Percentiles rank a stretch among this genome's conserved stretches.
phyloP scores from a whole-genome alignment of 2,329 filamentous ascomycete species.

The Emmonsiellopsis sp. region DNA sequence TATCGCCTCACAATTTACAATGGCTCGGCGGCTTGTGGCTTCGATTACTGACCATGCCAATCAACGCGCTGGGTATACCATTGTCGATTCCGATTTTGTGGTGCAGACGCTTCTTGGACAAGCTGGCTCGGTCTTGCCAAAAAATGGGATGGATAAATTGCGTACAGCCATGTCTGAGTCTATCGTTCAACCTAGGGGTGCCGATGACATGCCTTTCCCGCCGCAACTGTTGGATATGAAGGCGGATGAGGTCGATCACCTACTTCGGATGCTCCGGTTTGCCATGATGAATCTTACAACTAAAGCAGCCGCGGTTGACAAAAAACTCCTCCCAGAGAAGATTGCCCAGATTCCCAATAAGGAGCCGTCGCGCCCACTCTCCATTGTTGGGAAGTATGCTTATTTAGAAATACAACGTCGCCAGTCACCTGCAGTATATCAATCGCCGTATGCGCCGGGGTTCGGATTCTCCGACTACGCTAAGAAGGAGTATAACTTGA shows the following conservation, averaged over 20 bases:
- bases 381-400: constrained; percentile 25
- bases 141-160: constrained; percentile 33
- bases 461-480: constrained; percentile 34
- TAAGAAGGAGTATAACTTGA: constrained; percentile 28
- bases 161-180: constrained; percentile 36
- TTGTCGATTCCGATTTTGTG: constrained; percentile 34
- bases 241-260: constrained; percentile 32
- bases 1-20: constrained; percentile 7
- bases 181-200: constrained; percentile 29
- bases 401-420: constrained; percentile 31
- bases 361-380: constrained; percentile 19
- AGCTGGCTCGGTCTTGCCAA: constrained; percentile 30
- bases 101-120: constrained; percentile 34
- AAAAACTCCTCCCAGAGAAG: constrained; percentile 25
- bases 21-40: constrained; percentile 30
- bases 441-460: constrained; percentile 35
- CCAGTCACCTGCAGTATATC: constrained; percentile 29
- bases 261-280: constrained; percentile 35
- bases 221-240: constrained; percentile 33
- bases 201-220: constrained; percentile 28
- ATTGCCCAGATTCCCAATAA: constrained; percentile 22
- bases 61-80: constrained; percentile 33
- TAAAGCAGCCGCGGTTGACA: constrained; percentile 31
- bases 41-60: constrained; percentile 38
- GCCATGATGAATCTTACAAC: constrained; percentile 30